Evolutionary conservation across 257 asterid genomes (phyloP), one percentile per base, ranked within the genome.

Genomic region (Vinca minor): DNA sequence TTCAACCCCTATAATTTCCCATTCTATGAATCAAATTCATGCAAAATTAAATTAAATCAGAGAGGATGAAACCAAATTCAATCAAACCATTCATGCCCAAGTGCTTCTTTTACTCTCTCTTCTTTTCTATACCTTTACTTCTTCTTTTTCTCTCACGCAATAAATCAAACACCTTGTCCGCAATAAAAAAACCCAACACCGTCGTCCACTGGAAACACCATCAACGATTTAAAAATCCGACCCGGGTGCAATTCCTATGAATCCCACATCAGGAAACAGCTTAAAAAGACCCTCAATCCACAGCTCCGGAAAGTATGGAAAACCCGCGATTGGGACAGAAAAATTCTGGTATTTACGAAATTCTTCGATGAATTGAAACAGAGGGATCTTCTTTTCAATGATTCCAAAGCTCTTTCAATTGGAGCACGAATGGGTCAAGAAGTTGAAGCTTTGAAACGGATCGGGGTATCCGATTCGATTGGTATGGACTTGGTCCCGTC

Each of bases 391-490:
- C 44, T 89, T 25, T 39, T 49, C 8, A 84, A 85, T 69, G 71
- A 55, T 8, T 89, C 98, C 0, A 87, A 74, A 54, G 78, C 90
- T 0, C 91, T 92, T 36, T 87, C 82, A 46, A 77, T 92, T 57
- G 98, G 96, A 7, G 98, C 96, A 0, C 83, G 98, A 53, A 85
- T 89, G 75, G 98, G 98, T 25, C 98, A 92, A 69, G 98, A 92
- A 50, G 98, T 92, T 26, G 96, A 84, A 4, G 98, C 98, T 0
- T 46, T 92, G 28, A 72, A 72, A 44, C 84, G 80, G 78, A 78
- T 92, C 63, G 96, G 96, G 5, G 94, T 92, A 0, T 36, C 59
- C 0, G 76, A 92, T 15, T 83, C 98, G 1, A 67, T 92, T 0
- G 98, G 98, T 62, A 82, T 92, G 21, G 96, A 92, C 70, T 84